Conservation (phyloP, 306 rosid genomes). For the Echinosophora koreensis region DNA sequence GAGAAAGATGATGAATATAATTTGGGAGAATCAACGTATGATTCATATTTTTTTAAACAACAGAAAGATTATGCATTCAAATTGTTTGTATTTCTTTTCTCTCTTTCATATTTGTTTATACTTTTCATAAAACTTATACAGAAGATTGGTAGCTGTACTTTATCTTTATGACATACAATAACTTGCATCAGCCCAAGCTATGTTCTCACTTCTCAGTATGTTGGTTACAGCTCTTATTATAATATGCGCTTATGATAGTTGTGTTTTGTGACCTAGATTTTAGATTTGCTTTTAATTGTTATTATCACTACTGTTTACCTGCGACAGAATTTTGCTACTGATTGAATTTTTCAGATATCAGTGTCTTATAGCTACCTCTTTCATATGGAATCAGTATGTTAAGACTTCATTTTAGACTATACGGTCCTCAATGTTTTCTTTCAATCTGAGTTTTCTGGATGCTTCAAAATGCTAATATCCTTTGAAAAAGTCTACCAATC, state of each 20-base stretch:
- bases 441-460: constrained; percentile 29
- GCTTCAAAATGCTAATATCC: constrained; percentile 14
- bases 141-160: constrained; percentile 21
- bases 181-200: neutral
- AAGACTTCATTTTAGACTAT: constrained; percentile 13
- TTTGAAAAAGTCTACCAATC: neutral
- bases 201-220: neutral
- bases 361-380: constrained; percentile 20
- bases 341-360: constrained; percentile 7
- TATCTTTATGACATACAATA: neutral
- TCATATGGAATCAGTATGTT: neutral
- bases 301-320: neutral
- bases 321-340: constrained; percentile 5
- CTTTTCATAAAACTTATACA: neutral
- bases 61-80: constrained; percentile 15
- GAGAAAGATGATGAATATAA: neutral
- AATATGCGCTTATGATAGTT: constrained; percentile 8
- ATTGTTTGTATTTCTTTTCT: constrained; percentile 23
- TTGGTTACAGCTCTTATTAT: neutral
- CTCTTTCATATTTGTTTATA: neutral
- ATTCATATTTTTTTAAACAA: constrained; percentile 25
- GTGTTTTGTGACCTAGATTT: constrained; percentile 34
- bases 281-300: constrained; percentile 6
- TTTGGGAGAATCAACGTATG: constrained; percentile 24
- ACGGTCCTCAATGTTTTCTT: constrained; percentile 24